Evolutionary conservation across 2,329 filamentous ascomycete genomes (phyloP), one percentile per base, ranked within the genome.

Genomic region (Pseudogymnoascus sp.): DNA sequence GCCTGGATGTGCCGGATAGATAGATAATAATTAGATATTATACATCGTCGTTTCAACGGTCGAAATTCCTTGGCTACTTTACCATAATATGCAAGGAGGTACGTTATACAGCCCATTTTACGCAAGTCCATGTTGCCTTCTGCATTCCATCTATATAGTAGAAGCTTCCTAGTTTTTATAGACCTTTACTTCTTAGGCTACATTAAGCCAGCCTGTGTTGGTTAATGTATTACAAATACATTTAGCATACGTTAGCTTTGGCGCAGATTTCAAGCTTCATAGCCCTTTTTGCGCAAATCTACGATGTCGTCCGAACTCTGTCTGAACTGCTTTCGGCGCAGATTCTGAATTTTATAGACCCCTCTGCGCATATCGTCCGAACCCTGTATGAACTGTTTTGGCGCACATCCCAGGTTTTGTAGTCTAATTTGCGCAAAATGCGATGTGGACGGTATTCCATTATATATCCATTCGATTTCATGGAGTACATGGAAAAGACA

Each of bases 21-120:
- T 31, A 57, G 47, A 57, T 57, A 57, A 57, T 57, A 57, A 31
- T 18, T 57, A 34, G 47, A 57, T 29, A 18, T 57, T 8, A 57
- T 31, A 31, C 47, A 31, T 34, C 29, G 11, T 54, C 7, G 10
- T 34, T 31, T 31, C 10, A 18, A 57, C 10, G n/a, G 47, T 34
- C 10, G 10, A 47, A n/a, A 16, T 34, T 18, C 14, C 26, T 18
- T 12, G 47, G n/a, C 14, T 18, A 54, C 26, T 57, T 34, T 18
- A 12, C 26, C 6, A n/a, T 57, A 26, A 8, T 4, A 10, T 34
- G 10, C 31, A 34, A 7, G 18, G 26, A 34, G 14, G 11, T 16
- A 31, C 7, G 29, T 29, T 29, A 29, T 29, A 29, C n/a, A 5
- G 5, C 29, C 5, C 29, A 29, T 29, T 29, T 29, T 29, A 29